A percentile compares a stretch with the other conserved stretches of the same genome.
Conservation (phyloP, 306 rosid genomes). For the Glycine tomentella region DNA sequence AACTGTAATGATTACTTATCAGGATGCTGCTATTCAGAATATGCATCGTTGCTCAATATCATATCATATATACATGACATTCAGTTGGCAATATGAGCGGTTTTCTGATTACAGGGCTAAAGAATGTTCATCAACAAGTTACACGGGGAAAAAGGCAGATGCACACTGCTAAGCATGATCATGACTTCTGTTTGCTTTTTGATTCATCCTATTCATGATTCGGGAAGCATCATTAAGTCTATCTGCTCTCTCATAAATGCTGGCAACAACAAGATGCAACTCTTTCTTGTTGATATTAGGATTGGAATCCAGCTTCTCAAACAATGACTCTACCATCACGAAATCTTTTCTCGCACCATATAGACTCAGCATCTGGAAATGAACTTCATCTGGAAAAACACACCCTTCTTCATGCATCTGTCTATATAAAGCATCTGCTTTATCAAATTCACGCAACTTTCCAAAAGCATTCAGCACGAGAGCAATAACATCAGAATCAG, state of each 20-base stretch:
- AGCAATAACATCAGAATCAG: conserved; percentile 83
- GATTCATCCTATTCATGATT: conserved; percentile 72
- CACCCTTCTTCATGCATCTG: conserved; percentile 87
- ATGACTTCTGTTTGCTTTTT: conserved; percentile 44
- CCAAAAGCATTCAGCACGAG: conserved; percentile 90
- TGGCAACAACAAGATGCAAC: too few species aligned
- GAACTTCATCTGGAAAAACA: conserved; percentile 83
- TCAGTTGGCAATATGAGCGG: conserved; percentile 26
- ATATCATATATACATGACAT: conserved; percentile 36
- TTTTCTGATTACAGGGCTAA: conserved; percentile 19
- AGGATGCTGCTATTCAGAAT: neutral
- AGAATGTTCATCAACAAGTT: conserved; percentile 39
- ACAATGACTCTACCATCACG: conserved; percentile 64
- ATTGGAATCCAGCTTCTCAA: conserved; percentile 72
- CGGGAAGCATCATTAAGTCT: conserved; percentile 78
- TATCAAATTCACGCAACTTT: conserved; percentile 78
- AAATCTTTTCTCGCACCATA: conserved; percentile 78
- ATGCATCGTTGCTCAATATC: neutral
- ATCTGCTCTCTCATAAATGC: conserved; percentile 57
- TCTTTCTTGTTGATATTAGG: conserved; percentile 37
- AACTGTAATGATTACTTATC: neutral
- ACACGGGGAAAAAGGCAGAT: conserved; percentile 28
- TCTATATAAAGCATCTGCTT: conserved; percentile 74
- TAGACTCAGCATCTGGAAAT: conserved; percentile 88
- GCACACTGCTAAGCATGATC: conserved; percentile 48